Base-by-base conservation (phyloP, 2,329 filamentous ascomycete genomes). In the Penicillium sp. region DNA sequence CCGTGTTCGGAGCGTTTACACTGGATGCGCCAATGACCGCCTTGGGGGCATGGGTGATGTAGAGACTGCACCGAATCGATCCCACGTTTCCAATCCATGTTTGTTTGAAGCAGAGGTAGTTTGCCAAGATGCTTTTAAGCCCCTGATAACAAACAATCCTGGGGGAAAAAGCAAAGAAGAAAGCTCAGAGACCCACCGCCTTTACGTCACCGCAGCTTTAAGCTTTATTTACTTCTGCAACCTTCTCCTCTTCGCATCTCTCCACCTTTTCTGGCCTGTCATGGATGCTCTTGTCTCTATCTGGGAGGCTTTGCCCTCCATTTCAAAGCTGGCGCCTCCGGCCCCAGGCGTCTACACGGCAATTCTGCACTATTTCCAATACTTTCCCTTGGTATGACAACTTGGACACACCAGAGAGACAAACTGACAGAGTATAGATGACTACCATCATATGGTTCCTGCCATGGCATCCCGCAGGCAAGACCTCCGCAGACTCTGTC, bases 1-100 rank as follows among this genome's bases (percentile, higher is more conserved):
- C 61, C 84, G 86, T 10, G 91, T 99, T 73, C 85, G 88, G 58
- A 88, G 88, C 61, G 94, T 97, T 31, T 97, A 92, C 73, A 97
- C 94, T 73, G 94, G 94, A 3, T 96, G 92, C 56, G 85, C 89
- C 64, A 99, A 99, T 72, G 93, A 97, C 76, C 90, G 94, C 53
- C 99, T 99, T 76, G 94, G 94, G 5, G 94, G 94, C 34, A 96
- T 91, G 8, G 24, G 24, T 27, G 24, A 8, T 6, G 24, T 27
- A 8, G 24, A 27, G 24, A 6, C 24, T 27, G 24, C 24, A 5
- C 24, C 8, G 24, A 5, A 27, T 27, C 24, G 24, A 27, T 27
- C 24, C 24, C 24, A 8, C 24, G 24, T 27, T 27, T 27, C 24
- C 24, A 6, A 8, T 8, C 5, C 24, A 27, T 27, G 5, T 34